These are phyloP conservation scores for Chlorella sp. DNA, from an alignment of 139 green algal genomes.

Conservation along the genomic window DNA sequence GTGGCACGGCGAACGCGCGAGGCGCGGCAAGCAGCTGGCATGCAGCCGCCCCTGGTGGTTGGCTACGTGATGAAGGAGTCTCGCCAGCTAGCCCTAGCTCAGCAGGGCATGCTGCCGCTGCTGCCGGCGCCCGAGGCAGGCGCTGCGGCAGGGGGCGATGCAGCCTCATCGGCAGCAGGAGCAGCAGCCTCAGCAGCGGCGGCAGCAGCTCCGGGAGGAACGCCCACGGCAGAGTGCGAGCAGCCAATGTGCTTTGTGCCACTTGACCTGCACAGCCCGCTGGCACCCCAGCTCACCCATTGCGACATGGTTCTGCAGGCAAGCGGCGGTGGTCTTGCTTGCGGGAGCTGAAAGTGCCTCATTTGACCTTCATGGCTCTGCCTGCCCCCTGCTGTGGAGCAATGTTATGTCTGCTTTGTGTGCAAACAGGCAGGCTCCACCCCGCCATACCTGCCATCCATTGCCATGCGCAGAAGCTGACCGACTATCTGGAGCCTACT, in stretches of 20 bases:
- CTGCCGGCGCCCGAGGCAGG: neutral
- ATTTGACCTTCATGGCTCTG: too few relatives aligned
- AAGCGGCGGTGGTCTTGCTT: too few relatives aligned
- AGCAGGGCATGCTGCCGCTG: slow-evolving; percentile 41
- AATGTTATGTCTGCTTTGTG: too few relatives aligned
- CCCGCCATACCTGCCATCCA: too few relatives aligned
- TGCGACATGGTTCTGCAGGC: slow-evolving; percentile 66
- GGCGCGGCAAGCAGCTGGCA: neutral
- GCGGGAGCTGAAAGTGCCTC: too few relatives aligned
- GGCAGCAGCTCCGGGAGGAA: neutral
- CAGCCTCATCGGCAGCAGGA: neutral
- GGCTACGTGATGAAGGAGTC: slow-evolving; percentile 46
- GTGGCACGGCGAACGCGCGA: neutral
- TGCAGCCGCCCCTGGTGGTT: neutral
- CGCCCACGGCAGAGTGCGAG: neutral
- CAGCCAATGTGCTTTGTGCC: slow-evolving; percentile 56
- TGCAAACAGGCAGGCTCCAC: too few relatives aligned
- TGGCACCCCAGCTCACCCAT: slow-evolving; percentile 43
- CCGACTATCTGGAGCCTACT: slow-evolving; percentile 58
- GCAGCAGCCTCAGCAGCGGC: neutral
- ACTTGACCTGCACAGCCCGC: slow-evolving; percentile 48
- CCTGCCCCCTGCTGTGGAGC: too few relatives aligned
- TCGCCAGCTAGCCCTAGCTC: slow-evolving; percentile 8
- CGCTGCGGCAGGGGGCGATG: neutral
- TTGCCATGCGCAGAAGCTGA: slow-evolving; percentile 84